phyloP scores from a whole-genome alignment of 2,329 filamentous ascomycete species.

The Gaeumannomyces tritici region DNA sequence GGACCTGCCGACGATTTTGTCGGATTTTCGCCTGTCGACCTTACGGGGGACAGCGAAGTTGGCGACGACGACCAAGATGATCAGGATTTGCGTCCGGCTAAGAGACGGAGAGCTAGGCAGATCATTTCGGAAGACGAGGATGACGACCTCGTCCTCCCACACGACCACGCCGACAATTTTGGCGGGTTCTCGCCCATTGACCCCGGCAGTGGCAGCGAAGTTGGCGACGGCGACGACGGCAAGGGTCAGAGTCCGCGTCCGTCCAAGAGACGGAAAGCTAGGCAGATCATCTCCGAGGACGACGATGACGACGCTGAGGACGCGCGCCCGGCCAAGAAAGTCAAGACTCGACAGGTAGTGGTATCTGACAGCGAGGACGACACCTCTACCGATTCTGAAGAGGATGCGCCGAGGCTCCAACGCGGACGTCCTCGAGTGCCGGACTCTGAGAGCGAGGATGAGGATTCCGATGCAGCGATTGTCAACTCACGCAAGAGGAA shows the following conservation, averaged over 20 bases:
- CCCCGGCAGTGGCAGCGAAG: not conserved
- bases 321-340: not conserved
- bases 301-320: not conserved
- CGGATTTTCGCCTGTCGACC: not conserved
- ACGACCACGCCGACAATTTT: too few species aligned
- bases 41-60: not conserved
- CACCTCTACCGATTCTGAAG: not conserved
- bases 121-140: too few species aligned
- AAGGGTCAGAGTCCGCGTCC: not conserved
- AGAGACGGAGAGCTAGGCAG: not conserved
- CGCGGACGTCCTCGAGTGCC: not conserved
- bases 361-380: not conserved
- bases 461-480: not conserved
- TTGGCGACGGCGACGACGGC: not conserved
- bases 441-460: not conserved
- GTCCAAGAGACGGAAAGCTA: too few species aligned
- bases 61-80: not conserved
- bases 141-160: too few species aligned
- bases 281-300: not conserved
- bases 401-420: not conserved
- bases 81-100: not conserved
- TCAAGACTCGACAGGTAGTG: not conserved
- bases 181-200: not conserved
- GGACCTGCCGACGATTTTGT: too few species aligned
- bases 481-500: not conserved